Percentiles rank a stretch among this genome's conserved stretches.
Conservation (phyloP, 305 asterid species). For the Fraxinus xanthoxyloides region DNA sequence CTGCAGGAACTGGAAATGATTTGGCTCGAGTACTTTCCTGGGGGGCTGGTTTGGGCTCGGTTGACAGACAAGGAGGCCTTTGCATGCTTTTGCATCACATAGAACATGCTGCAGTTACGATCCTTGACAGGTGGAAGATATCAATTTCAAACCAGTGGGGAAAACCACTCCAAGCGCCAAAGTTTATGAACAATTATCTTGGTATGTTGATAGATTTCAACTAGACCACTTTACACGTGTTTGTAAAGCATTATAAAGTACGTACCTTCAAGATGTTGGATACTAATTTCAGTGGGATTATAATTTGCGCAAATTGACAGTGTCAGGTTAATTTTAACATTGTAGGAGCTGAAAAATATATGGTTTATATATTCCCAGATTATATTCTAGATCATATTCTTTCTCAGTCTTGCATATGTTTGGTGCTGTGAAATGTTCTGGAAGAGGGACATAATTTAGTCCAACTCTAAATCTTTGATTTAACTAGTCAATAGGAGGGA, state of each 20-base stretch:
- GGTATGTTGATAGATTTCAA: conserved; percentile 49
- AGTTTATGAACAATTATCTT: conserved; percentile 91
- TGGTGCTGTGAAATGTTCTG: not conserved
- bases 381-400: not conserved
- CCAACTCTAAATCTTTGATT: not conserved
- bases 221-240: conserved; percentile 19
- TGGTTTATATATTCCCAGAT: not conserved
- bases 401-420: not conserved
- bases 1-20: conserved; percentile 99
- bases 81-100: conserved; percentile 77
- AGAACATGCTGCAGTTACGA: conserved; percentile 98
- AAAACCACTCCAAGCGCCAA: conserved; percentile 57
- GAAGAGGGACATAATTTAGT: not conserved
- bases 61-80: conserved; percentile 97
- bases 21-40: conserved; percentile 94
- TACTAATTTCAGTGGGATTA: not conserved
- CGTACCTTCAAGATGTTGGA: not conserved
- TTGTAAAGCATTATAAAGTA: not conserved
- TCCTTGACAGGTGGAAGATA: conserved; percentile 95
- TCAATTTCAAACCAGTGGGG: conserved; percentile 65
- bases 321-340: not conserved
- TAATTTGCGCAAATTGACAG: not conserved
- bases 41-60: conserved; percentile 97
- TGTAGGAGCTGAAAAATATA: not conserved
- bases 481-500: not conserved